Conservation (phyloP, 106 monocot genomes). For the Gastrodia elata region DNA sequence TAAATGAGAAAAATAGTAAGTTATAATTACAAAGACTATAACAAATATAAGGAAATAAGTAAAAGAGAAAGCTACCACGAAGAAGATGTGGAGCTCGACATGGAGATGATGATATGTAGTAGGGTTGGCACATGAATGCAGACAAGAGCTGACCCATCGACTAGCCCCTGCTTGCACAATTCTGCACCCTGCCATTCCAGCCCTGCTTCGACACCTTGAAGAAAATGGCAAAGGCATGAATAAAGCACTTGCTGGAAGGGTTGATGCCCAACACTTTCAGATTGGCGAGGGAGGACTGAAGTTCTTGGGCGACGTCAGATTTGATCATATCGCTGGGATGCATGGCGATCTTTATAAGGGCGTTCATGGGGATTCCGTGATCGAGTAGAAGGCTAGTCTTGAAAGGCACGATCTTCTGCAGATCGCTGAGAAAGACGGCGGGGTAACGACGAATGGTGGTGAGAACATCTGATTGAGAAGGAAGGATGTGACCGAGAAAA, state of each 20-base stretch:
- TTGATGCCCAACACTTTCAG: slow-evolving; percentile 13
- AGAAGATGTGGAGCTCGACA: too few relatives aligned
- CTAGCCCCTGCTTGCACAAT: slow-evolving; percentile 24
- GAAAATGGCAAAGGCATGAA: slow-evolving; percentile 14
- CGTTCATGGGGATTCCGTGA: slow-evolving; percentile 9
- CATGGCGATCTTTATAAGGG: background rate
- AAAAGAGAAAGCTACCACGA: too few relatives aligned
- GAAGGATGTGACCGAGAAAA: slow-evolving; percentile 11
- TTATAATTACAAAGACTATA: too few relatives aligned
- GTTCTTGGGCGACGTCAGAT: too few relatives aligned
- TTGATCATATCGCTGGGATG: slow-evolving; percentile 4
- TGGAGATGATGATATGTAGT: slow-evolving; percentile 9
- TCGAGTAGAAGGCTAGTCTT: slow-evolving; percentile 8
- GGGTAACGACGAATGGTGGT: slow-evolving; percentile 7
- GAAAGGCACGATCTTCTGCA: background rate
- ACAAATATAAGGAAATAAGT: too few relatives aligned
- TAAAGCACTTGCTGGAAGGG: slow-evolving; percentile 16
- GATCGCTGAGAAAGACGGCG: slow-evolving; percentile 4
- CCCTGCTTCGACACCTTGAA: background rate
- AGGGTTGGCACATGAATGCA: slow-evolving; percentile 23
- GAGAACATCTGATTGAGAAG: background rate
- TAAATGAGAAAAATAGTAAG: too few relatives aligned
- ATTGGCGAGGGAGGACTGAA: background rate
- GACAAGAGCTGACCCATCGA: slow-evolving; percentile 13
- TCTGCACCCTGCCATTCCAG: slow-evolving; percentile 22